Percentiles rank a stretch among this genome's conserved stretches.
Evolutionary conservation across 805 yeast species (phyloP).

Genomic region (Candida tallmaniae): DNA sequence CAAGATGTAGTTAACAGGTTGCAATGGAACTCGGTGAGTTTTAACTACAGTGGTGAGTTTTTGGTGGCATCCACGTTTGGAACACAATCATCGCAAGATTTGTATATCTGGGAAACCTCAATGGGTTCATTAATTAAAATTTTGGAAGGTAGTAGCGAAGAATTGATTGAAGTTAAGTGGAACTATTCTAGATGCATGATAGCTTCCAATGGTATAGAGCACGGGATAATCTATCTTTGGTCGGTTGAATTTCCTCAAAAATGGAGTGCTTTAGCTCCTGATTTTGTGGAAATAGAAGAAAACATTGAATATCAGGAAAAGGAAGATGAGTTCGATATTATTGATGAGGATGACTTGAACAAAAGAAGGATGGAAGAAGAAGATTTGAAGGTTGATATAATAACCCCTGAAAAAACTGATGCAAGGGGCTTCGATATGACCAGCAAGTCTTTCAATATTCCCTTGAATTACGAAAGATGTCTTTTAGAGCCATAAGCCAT

Average conservation of each 20-base stretch:
- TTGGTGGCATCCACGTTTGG: slow-evolving; percentile 87
- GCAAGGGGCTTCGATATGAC: slow-evolving; percentile 64
- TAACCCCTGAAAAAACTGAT: slow-evolving; percentile 58
- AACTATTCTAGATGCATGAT: slow-evolving; percentile 69
- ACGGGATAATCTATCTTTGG: slow-evolving; percentile 83
- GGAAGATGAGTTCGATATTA: slow-evolving; percentile 88
- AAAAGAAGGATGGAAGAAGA: slow-evolving; percentile 63
- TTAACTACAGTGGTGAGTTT: slow-evolving; percentile 74
- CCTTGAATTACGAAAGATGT: slow-evolving; percentile 26
- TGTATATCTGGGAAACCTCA: slow-evolving; percentile 89
- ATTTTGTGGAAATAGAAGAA: slow-evolving; percentile 90
- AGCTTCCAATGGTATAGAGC: slow-evolving; percentile 80
- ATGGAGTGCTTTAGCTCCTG: slow-evolving; percentile 97
- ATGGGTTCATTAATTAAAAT: slow-evolving; percentile 87
- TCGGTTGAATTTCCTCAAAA: slow-evolving; percentile 77
- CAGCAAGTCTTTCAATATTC: slow-evolving; percentile 56
- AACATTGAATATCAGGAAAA: slow-evolving; percentile 82
- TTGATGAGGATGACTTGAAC: slow-evolving; percentile 60
- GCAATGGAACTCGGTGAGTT: slow-evolving; percentile 81
- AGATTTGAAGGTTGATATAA: slow-evolving; percentile 58
- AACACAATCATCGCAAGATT: slow-evolving; percentile 67
- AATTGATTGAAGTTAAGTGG: slow-evolving; percentile 83
- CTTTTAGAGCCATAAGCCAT: too few relatives aligned
- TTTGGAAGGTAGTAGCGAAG: slow-evolving; percentile 87
- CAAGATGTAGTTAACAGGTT: slow-evolving; percentile 86